Base-by-base conservation (phyloP, 352 stramenopile species). In the Phytopythium sindhum region DNA sequence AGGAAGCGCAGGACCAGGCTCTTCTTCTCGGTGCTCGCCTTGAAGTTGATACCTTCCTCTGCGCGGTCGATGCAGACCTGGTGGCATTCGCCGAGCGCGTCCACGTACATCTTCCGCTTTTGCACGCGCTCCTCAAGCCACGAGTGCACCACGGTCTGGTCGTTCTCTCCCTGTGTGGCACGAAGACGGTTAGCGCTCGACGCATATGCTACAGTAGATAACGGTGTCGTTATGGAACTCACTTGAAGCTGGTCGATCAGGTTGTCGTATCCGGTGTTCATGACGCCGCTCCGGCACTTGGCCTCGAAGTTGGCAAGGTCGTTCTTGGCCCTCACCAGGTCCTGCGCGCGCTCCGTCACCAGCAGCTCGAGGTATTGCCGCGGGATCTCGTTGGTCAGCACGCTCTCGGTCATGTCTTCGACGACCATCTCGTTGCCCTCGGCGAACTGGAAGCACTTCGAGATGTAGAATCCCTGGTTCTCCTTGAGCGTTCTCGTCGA, bases 231-330 rank as follows among this genome's bases (percentile, higher is more conserved):
- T 26, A 86, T 75, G 45, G 90, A 89, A 53, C 91, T 76, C 19
- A 79, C 80, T 64, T 88, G 86, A 44, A 95, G 93, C 62, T 95
- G 86, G 60, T 95, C 84, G 35, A 95, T 95, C 39, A 93, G 67
- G 53, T 93, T 93, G 75, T 91, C 84, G 60, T 90, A 95, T 11
- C 88, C 48, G 33, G 78, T 79, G 24, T 68, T 73, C 21, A 88
- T 67, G 42, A 93, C 64, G 17, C 81, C 85, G 39, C 68, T 86
- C 48, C 85, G 88, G 62, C 78, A 84, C 60, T 80, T 86, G 8
- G 85, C 73, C 28, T 91, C 81, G 62, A 87, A 94, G 17, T 56
- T 74, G 14, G 57, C 59, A 12, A 88, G 72, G 53, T 92, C 80
- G 17, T 67, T 57, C 39, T 84, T 71, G n/a, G 84, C 79, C 41